phyloP scores from a whole-genome alignment of 352 stramenopile genomes.

The Globisporangium cystogenes region DNA sequence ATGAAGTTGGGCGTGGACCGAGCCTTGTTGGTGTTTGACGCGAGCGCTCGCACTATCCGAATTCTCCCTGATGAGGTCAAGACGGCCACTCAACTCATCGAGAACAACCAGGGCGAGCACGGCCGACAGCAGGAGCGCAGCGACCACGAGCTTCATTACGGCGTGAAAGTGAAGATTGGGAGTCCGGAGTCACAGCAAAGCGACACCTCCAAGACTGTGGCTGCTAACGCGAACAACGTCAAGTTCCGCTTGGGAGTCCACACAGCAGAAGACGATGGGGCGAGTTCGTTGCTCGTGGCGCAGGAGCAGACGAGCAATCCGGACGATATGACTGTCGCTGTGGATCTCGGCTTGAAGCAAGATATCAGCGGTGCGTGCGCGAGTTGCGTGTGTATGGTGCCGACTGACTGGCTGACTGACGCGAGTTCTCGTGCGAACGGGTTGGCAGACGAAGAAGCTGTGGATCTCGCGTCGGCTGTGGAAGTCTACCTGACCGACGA shows the following conservation, averaged over 20 bases:
- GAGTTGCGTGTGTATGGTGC: not conserved
- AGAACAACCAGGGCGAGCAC: conserved; percentile 1
- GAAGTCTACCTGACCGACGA: conserved; percentile 36
- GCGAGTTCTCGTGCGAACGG: not conserved
- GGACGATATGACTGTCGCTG: conserved; percentile 19
- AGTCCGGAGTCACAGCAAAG: not conserved
- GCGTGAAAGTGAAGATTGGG: conserved; percentile 21
- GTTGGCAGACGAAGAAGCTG: conserved; percentile 42
- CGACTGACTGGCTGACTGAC: not conserved
- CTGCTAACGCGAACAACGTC: conserved; percentile 13
- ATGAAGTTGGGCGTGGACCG: conserved; percentile 16
- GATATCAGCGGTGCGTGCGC: conserved; percentile 22
- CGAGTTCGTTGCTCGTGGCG: not conserved
- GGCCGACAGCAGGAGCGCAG: conserved; percentile 2
- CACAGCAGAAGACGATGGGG: conserved; percentile 8
- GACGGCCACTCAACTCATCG: conserved; percentile 2
- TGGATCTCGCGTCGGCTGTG: conserved; percentile 38
- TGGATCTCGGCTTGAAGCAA: conserved; percentile 27
- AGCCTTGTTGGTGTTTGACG: conserved; percentile 2
- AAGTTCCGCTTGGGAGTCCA: conserved; percentile 39
- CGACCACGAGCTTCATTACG: conserved; percentile 37
- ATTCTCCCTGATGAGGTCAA: conserved; percentile 10
- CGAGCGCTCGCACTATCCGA: conserved; percentile 6
- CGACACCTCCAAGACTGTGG: not conserved
- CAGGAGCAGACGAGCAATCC: conserved; percentile 8